Percentiles rank a stretch among this genome's conserved stretches.
phyloP scores from a whole-genome alignment of 495 filamentous ascomycete species.

The Penicillium manginii region DNA sequence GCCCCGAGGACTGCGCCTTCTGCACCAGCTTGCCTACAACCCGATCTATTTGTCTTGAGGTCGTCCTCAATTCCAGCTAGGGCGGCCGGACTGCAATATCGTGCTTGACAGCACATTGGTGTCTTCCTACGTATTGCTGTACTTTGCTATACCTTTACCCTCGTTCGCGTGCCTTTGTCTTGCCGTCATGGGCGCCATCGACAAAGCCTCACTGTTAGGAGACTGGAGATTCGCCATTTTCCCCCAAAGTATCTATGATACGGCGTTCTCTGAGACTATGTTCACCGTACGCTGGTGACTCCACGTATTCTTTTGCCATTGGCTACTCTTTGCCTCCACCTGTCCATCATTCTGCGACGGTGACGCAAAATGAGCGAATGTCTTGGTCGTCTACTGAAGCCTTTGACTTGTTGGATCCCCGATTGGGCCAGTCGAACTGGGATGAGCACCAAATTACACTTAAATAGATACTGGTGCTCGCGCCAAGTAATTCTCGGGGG shows the following conservation, averaged over 20 bases:
- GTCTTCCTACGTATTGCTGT: conserved; percentile 3
- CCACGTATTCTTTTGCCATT: neutral
- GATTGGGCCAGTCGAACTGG: conserved; percentile 1
- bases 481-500: conserved; percentile 1
- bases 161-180: neutral
- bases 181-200: neutral
- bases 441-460: neutral
- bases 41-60: neutral
- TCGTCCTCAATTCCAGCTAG: conserved; percentile 7
- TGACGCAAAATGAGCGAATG: conserved; percentile 5
- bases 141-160: neutral
- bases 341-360: conserved; percentile 5
- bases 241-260: neutral
- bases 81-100: neutral
- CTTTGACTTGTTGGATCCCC: conserved; percentile 8
- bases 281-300: neutral
- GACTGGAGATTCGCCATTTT: neutral
- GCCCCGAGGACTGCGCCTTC: conserved; percentile 2
- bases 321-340: conserved; percentile 5
- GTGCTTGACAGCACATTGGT: neutral
- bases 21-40: conserved; percentile 6
- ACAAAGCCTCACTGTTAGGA: neutral
- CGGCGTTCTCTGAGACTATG: neutral
- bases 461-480: neutral
- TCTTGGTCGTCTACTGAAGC: conserved; percentile 1